Percentiles rank a stretch among this genome's conserved stretches.
Conservation (phyloP, 177 flowering plant species). For the Vitis hybrid region DNA sequence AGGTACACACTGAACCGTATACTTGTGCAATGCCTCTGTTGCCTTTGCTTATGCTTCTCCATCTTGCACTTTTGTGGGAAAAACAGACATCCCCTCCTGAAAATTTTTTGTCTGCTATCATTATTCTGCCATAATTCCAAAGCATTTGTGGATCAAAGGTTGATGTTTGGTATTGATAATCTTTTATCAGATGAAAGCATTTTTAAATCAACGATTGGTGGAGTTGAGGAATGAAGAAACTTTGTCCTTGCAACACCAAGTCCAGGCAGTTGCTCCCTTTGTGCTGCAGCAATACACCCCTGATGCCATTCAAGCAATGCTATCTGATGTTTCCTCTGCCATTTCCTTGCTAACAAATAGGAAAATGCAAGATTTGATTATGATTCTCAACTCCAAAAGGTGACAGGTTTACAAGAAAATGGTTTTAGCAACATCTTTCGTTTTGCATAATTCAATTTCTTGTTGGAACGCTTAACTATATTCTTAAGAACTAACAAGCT, state of each 20-base stretch:
- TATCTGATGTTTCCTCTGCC: conserved; percentile 59
- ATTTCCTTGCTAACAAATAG: conserved; percentile 72
- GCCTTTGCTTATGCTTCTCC: neutral
- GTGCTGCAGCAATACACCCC: conserved; percentile 85
- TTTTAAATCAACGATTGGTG: conserved; percentile 69
- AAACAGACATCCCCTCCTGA: neutral
- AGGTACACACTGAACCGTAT: conserved; percentile 44
- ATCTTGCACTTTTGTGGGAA: conserved; percentile 1
- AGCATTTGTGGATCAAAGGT: neutral
- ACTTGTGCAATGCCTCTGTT: neutral
- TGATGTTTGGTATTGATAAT: conserved; percentile 5
- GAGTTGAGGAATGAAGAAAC: conserved; percentile 79
- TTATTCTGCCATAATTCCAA: neutral
- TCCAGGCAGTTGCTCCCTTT: conserved; percentile 91
- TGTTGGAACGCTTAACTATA: too few species aligned
- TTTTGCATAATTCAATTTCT: neutral
- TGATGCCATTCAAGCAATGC: conserved; percentile 72
- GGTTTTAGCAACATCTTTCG: neutral
- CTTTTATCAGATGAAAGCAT: conserved; percentile 69
- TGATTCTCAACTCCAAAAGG: conserved; percentile 98
- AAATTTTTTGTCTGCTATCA: neutral
- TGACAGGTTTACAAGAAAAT: conserved; percentile 8
- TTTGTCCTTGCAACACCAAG: conserved; percentile 86
- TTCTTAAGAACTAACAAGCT: too few species aligned
- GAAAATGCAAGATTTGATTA: conserved; percentile 77